Percentiles rank a stretch among this genome's conserved stretches.
These are phyloP conservation scores for Lenwebbia sp. DNA, from an alignment of 345 rosid genomes.

Conservation along the genomic window DNA sequence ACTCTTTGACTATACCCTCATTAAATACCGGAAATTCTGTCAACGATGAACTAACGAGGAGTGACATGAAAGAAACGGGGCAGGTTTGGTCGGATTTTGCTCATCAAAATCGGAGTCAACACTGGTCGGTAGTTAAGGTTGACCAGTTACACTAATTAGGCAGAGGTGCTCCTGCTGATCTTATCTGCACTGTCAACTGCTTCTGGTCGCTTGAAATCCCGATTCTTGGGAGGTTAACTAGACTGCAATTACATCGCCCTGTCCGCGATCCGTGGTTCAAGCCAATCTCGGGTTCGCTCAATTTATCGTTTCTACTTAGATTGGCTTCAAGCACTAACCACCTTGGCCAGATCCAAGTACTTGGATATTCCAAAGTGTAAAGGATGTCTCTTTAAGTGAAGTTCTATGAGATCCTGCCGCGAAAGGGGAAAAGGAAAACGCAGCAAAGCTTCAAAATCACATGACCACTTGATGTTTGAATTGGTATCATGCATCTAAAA, in stretches of 20 bases:
- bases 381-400: neutral
- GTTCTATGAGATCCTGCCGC: neutral
- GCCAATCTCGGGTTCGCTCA: neutral
- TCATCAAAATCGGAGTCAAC: neutral
- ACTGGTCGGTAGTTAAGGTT: neutral
- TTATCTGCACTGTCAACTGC: neutral
- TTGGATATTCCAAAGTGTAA: neutral
- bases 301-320: neutral
- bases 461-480: neutral
- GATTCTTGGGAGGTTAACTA: neutral
- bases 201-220: neutral
- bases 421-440: neutral
- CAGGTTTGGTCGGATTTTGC: neutral
- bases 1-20: neutral
- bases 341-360: neutral
- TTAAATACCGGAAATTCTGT: no score
- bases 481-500: neutral
- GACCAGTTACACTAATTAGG: neutral
- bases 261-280: neutral
- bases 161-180: neutral
- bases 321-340: neutral
- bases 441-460: neutral
- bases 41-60: neutral
- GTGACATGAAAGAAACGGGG: neutral
- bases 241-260: neutral